Base-by-base conservation (phyloP, 2,329 filamentous ascomycete species). In the Calcarisporium arbuscula region DNA sequence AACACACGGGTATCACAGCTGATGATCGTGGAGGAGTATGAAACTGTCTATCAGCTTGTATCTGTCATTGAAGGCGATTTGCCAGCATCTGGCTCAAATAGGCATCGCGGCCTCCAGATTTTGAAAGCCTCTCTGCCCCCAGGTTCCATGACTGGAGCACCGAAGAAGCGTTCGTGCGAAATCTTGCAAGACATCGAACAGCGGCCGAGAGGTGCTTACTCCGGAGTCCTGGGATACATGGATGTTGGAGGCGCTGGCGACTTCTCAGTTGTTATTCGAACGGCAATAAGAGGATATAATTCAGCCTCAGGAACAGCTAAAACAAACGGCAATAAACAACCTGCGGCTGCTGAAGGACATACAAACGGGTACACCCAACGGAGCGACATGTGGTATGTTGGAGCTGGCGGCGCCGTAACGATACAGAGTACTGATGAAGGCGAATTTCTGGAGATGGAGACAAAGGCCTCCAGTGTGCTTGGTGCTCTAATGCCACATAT, bases 91-190 rank as follows among this genome's bases (percentile, higher is more conserved):
- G 22, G 14, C 14, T 9, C 22, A 10, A n/a, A n/a, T n/a, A n/a
- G n/a, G n/a, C n/a, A n/a, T n/a, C 32, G 78, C 43, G 80, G 76
- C 5, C 61, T 81, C 22, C 70, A 78, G 28, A 74, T 81, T 8
- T 65, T 86, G 3, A 67, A 72, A 11, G 58, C 68, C 15, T 77
- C 72, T 16, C 62, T 86, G 3, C 82, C 82, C 0, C 79, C 82
- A 0, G 82, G 82, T 2, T 80, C 74, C 28, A 87, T 86, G 82
- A 87, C 82, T 2, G 82, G 82, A 12, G 82, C 82, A 0, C 82
- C 82, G 0, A 87, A 86, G 57, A 80, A 82, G 50, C 68, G 82
- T 6, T 80, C 74, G 11, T 85, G 81, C 52, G 72, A 83, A 56
- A 67, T 85, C 19, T 64, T 86, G 8, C 61, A 69, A 30, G 56